phyloP scores from a whole-genome alignment of 2,329 filamentous ascomycete genomes.

The Aspergillus sp. region DNA sequence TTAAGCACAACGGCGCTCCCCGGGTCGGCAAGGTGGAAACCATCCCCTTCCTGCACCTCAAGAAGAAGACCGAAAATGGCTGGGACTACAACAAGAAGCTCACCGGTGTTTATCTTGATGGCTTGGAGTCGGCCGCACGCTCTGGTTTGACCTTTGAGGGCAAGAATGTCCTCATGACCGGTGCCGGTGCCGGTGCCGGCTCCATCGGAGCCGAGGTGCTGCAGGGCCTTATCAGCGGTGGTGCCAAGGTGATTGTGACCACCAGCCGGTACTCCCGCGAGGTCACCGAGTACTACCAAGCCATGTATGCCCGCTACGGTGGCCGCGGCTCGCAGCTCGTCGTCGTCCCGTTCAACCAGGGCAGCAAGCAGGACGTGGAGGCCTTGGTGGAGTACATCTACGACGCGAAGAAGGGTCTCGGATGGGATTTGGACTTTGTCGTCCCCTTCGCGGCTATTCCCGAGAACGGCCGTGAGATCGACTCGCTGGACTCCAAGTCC shows the following conservation, averaged over 20 bases:
- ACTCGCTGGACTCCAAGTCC: slow-evolving; percentile 92
- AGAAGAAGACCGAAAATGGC: slow-evolving; percentile 91
- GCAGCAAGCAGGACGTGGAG: slow-evolving; percentile 95
- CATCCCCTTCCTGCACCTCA: slow-evolving; percentile 93
- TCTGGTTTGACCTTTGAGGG: slow-evolving; percentile 83
- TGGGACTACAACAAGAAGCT: slow-evolving; percentile 99
- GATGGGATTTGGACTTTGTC: slow-evolving; percentile 95
- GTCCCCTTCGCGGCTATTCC: slow-evolving; percentile 96
- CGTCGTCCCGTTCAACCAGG: slow-evolving; percentile 97
- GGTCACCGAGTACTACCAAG: slow-evolving; percentile 98
- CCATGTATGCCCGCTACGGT: slow-evolving; percentile 93
- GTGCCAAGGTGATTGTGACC: slow-evolving; percentile 92
- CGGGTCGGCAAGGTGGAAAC: slow-evolving; percentile 90
- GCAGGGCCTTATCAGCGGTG: slow-evolving; percentile 90
- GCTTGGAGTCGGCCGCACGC: slow-evolving; percentile 78
- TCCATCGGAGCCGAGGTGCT: slow-evolving; percentile 97
- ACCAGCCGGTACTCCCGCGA: slow-evolving; percentile 94
- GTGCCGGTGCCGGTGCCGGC: slow-evolving; percentile 91
- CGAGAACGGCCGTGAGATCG: slow-evolving; percentile 95
- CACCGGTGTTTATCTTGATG: slow-evolving; percentile 85
- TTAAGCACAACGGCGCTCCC: slow-evolving; percentile 42
- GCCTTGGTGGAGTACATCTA: slow-evolving; percentile 94
- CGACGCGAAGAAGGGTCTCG: slow-evolving; percentile 88
- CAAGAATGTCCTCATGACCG: slow-evolving; percentile 97
- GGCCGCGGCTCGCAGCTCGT: slow-evolving; percentile 92